Evolutionary conservation across 768 basidiomycete genomes (phyloP).

Genomic region (Termitomyces sp.): DNA sequence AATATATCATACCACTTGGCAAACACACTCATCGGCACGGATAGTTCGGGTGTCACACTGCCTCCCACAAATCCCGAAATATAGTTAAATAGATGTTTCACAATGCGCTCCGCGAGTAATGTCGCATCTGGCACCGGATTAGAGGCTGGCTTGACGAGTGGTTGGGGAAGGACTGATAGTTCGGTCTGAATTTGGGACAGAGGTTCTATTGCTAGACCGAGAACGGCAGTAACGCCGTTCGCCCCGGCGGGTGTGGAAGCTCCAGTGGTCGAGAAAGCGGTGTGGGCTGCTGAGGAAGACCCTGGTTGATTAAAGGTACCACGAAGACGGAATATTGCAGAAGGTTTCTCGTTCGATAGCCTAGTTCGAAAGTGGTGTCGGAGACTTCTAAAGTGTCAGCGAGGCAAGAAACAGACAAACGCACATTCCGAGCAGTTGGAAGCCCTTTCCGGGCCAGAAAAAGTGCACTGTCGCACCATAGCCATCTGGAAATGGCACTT

Average conservation of each 20-base stretch:
- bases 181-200: slow-evolving; percentile 56
- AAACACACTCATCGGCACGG: slow-evolving; percentile 58
- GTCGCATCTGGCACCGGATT: slow-evolving; percentile 38
- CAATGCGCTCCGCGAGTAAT: slow-evolving; percentile 59
- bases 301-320: slow-evolving; percentile 46
- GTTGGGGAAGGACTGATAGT: slow-evolving; percentile 39
- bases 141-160: slow-evolving; percentile 15
- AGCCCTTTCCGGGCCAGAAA: slow-evolving; percentile 82
- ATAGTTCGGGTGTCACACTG: slow-evolving; percentile 39
- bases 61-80: slow-evolving; percentile 57
- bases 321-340: slow-evolving; percentile 80
- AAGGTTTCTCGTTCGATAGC: slow-evolving; percentile 87
- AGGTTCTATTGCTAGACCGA: slow-evolving; percentile 81
- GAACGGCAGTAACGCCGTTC: slow-evolving; percentile 58
- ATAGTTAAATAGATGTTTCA: slow-evolving; percentile 74
- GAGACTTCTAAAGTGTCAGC: neutral
- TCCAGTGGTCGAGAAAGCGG: slow-evolving; percentile 28
- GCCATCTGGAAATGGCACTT: slow-evolving; percentile 77
- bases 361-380: slow-evolving; percentile 27
- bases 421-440: slow-evolving; percentile 81
- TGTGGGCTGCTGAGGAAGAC: slow-evolving; percentile 28
- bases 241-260: slow-evolving; percentile 25
- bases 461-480: slow-evolving; percentile 84
- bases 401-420: slow-evolving; percentile 16
- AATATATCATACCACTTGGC: slow-evolving; percentile 72